phyloP scores from a whole-genome alignment of 2,329 filamentous ascomycete genomes.

The Malbranchea zuffiana region DNA sequence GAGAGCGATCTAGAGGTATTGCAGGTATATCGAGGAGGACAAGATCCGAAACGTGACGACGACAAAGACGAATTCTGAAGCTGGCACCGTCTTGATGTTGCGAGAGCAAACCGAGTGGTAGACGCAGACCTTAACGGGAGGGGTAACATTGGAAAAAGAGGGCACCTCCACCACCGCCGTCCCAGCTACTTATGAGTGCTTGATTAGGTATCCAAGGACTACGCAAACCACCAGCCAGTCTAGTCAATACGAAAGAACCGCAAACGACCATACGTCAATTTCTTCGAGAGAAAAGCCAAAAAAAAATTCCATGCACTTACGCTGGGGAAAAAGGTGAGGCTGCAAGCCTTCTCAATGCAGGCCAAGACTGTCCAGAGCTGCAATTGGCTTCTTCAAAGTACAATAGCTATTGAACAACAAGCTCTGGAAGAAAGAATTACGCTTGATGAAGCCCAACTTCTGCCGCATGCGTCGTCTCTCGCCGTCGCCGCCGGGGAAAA shows the following conservation, averaged over 20 bases:
- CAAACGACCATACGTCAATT: no score
- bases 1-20: constrained; percentile 15
- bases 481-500: no score
- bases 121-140: constrained; percentile 10
- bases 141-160: constrained; percentile 8
- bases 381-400: not conserved
- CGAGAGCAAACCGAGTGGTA: constrained; percentile 6
- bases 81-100: not conserved
- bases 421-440: not conserved
- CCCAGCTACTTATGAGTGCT: no score
- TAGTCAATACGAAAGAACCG: no score
- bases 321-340: not conserved
- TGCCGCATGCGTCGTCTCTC: no score
- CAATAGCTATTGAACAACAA: not conserved
- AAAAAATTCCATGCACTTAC: not conserved
- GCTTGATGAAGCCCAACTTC: no score
- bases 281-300: not conserved
- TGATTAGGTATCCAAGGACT: no score
- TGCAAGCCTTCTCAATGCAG: not conserved
- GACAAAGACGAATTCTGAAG: not conserved
- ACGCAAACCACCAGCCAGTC: no score
- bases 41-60: constrained; percentile 6
- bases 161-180: no score
- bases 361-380: not conserved
- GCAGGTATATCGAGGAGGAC: constrained; percentile 15